phyloP scores from a whole-genome alignment of 208 protist species.

The Crithidia acanthocephali region DNA sequence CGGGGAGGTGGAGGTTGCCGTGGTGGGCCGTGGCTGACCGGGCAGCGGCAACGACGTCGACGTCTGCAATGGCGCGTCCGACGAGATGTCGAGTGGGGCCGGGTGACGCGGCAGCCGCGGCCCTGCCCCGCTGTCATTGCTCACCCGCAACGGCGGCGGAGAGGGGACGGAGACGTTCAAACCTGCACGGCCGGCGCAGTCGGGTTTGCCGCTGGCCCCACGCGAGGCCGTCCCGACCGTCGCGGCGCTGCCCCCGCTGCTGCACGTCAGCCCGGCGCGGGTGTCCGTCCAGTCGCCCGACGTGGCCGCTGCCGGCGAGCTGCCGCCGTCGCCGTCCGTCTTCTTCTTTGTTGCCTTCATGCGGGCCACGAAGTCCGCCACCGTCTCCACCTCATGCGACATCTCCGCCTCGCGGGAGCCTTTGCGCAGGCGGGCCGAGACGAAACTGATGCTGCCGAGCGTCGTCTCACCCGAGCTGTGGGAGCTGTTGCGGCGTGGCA shows the following conservation, averaged over 20 bases:
- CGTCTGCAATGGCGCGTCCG: background rate
- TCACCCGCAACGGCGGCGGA: background rate
- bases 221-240: background rate
- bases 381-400: conserved; percentile 5
- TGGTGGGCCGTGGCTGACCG: background rate
- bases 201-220: background rate
- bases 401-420: conserved; percentile 10
- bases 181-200: background rate
- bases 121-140: background rate
- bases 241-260: background rate
- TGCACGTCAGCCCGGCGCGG: background rate
- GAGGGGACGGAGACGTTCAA: background rate
- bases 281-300: conserved; percentile 1
- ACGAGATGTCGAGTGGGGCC: background rate
- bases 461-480: conserved; percentile 5
- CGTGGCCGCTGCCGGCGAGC: background rate
- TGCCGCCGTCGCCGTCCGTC: background rate
- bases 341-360: conserved; percentile 9
- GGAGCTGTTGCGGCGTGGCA: conserved; percentile 7
- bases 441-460: conserved; percentile 10
- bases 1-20: background rate
- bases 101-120: background rate
- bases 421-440: conserved; percentile 12
- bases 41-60: background rate
- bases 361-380: conserved; percentile 13